These are phyloP conservation scores for Podospora pseudocomata DNA, from an alignment of 495 filamentous ascomycete species.

Conservation along the genomic window DNA sequence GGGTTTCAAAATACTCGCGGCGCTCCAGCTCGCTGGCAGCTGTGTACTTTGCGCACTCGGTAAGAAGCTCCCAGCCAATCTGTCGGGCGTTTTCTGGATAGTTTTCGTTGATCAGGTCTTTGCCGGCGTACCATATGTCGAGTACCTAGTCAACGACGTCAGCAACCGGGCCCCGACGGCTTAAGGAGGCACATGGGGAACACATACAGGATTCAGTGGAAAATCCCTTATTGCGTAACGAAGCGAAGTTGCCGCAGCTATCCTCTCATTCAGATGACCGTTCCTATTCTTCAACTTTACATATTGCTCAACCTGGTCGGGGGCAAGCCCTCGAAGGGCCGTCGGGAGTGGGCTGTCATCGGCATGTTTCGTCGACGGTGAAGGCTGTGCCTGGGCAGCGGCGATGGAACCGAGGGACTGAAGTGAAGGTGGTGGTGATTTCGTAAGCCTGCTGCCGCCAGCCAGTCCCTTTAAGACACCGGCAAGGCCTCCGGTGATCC, in stretches of 20 bases:
- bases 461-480: conserved; percentile 56
- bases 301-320: conserved; percentile 43
- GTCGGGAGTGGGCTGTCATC: conserved; percentile 24
- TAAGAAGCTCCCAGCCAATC: conserved; percentile 60
- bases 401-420: conserved; percentile 23
- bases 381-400: conserved; percentile 9
- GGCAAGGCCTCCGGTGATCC: conserved; percentile 46
- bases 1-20: conserved; percentile 58
- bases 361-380: conserved; percentile 31
- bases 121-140: conserved; percentile 61
- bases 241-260: conserved; percentile 54
- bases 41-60: conserved; percentile 58
- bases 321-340: conserved; percentile 34
- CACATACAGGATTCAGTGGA: conserved; percentile 50
- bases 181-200: not conserved
- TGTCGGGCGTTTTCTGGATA: conserved; percentile 52
- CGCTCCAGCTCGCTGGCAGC: conserved; percentile 62
- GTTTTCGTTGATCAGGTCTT: conserved; percentile 57
- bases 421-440: conserved; percentile 37
- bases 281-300: conserved; percentile 45
- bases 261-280: conserved; percentile 47
- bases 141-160: conserved; percentile 30
- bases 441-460: conserved; percentile 43
- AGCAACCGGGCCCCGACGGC: conserved; percentile 3
- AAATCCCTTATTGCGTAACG: conserved; percentile 54